phyloP scores from a whole-genome alignment of 495 filamentous ascomycete genomes.

The Lepidopterella palustris region DNA sequence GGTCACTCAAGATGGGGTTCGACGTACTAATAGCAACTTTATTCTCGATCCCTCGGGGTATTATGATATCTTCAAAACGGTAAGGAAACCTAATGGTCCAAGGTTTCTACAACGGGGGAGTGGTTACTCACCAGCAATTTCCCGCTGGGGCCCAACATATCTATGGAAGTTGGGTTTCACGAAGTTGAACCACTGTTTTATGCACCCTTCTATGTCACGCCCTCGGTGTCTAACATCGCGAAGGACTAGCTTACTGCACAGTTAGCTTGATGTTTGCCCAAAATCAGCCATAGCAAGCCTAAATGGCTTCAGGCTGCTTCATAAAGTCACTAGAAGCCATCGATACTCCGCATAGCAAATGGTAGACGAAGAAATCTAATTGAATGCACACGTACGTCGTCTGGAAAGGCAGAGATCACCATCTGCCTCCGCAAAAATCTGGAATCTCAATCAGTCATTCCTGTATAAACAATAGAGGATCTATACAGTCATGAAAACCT shows the following conservation, averaged over 20 bases:
- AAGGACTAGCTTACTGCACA: constrained; percentile 27
- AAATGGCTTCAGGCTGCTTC: no score
- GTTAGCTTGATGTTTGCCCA: neutral
- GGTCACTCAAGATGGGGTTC: neutral
- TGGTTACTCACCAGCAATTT: constrained; percentile 30
- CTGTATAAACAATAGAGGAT: neutral
- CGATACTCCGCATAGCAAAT: no score
- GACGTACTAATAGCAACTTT: constrained; percentile 65
- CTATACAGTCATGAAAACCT: neutral
- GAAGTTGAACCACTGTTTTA: constrained; percentile 95
- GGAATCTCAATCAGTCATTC: neutral
- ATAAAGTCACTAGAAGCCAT: no score
- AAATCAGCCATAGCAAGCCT: no score
- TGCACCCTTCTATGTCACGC: constrained; percentile 84
- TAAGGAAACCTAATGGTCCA: neutral
- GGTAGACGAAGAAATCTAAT: neutral
- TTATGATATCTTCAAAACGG: constrained; percentile 69
- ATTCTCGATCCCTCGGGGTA: constrained; percentile 91
- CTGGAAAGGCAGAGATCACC: constrained; percentile 88
- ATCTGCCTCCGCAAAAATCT: constrained; percentile 96
- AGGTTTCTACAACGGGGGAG: neutral
- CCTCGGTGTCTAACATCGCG: constrained; percentile 82
- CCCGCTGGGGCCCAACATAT: constrained; percentile 85
- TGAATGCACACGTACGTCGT: constrained; percentile 60
- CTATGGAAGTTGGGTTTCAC: constrained; percentile 92